These are phyloP conservation scores for Luffa acutangula DNA, from an alignment of 306 rosid genomes.

Conservation along the genomic window DNA sequence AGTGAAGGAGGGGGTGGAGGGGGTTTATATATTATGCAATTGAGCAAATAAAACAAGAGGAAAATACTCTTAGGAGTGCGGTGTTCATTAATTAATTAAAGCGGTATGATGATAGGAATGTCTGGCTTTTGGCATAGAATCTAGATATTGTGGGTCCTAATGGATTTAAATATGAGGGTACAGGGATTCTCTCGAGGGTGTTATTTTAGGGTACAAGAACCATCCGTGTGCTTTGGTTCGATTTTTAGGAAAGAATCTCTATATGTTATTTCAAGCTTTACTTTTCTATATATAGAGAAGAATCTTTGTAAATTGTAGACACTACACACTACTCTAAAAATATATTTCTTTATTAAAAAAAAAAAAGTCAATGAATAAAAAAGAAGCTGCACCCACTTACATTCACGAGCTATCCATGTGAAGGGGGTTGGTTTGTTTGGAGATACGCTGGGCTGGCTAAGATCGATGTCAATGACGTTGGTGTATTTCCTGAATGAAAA, in stretches of 20 bases:
- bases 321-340: neutral
- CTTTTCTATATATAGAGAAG: constrained; percentile 8
- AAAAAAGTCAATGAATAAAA: constrained; percentile 13
- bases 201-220: constrained; percentile 39
- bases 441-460: neutral
- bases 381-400: constrained; percentile 15
- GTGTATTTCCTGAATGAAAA: neutral
- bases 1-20: constrained; percentile 14
- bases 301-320: constrained; percentile 20
- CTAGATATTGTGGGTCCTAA: constrained; percentile 62
- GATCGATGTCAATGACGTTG: neutral
- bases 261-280: constrained; percentile 12
- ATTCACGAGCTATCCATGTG: constrained; percentile 89
- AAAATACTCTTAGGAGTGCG: constrained; percentile 34
- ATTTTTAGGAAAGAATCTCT: constrained; percentile 32
- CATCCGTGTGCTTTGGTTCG: constrained; percentile 28
- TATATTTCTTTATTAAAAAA: neutral
- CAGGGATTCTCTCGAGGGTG: constrained; percentile 31
- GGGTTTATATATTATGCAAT: constrained; percentile 43
- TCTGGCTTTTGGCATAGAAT: constrained; percentile 59
- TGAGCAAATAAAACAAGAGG: constrained; percentile 42
- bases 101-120: constrained; percentile 18
- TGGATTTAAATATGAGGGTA: constrained; percentile 26
- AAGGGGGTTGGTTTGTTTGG: constrained; percentile 31
- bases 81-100: constrained; percentile 9